Base-by-base conservation (phyloP, 257 asterid species). In the Orobanche coerulescens region DNA sequence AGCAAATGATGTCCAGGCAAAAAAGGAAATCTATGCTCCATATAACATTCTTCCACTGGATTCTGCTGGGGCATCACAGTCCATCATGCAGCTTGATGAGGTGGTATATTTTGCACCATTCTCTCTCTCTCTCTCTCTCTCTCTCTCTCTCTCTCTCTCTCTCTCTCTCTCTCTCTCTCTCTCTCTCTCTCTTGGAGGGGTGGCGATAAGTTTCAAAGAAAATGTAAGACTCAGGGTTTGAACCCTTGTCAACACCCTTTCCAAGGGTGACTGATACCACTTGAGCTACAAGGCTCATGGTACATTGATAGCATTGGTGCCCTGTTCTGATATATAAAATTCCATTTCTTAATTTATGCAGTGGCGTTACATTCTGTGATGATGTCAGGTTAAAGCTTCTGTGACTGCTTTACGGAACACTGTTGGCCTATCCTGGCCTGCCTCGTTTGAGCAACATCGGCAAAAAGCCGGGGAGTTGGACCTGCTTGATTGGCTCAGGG, bases 61-160 rank as follows among this genome's bases (percentile, higher is more conserved):
- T 71, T 81, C 89, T 46, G 95, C 85, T 4, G 92, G 95, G 58
- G 81, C 90, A 7, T 79, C 86, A 40, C 93, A 81, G 71, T 81
- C 86, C 68, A 84, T 84, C 62, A 84, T 86, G 95, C 93, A 84
- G 81, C 95, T 84, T 57, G 90, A 80, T 58, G 95, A 86, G 90
- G 95, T 84, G 58, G 53, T 20, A 4, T 16, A 22, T 58, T 36
- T 64, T 61, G n/a, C 52, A 63, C 50, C 71, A 51, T 18, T 11
- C 24, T 3, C n/a, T n/a, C n/a, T n/a, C n/a, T n/a, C n/a, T n/a
- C n/a, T n/a, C n/a, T n/a, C n/a, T n/a, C n/a, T n/a, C n/a, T n/a
- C n/a, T n/a, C n/a, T n/a, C n/a, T n/a, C n/a, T n/a, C n/a, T n/a
- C n/a, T n/a, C n/a, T n/a, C n/a, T n/a, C n/a, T n/a, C n/a, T n/a